Evolutionary conservation across 148 eudicot genomes (phyloP).

Genomic region (Nepenthes mirabilis): DNA sequence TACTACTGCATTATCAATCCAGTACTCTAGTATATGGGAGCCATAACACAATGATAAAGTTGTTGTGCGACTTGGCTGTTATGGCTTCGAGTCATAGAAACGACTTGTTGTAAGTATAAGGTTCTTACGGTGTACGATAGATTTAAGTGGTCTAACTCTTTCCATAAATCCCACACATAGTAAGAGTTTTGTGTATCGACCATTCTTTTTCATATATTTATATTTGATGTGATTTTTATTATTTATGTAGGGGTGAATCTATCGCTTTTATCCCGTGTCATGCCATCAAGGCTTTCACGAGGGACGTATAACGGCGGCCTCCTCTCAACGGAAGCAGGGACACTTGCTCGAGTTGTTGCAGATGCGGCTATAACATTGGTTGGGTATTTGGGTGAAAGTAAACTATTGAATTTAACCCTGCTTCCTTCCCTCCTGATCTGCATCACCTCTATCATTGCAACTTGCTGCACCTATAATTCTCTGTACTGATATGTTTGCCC

Average conservation of each 20-base stretch:
- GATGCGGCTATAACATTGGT: conserved; percentile 82
- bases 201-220: too few relatives aligned
- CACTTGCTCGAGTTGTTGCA: conserved; percentile 84
- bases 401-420: conserved; percentile 56
- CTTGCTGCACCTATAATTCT: conserved; percentile 77
- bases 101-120: too few relatives aligned
- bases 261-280: conserved; percentile 85
- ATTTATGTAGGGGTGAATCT: conserved; percentile 59
- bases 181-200: too few relatives aligned
- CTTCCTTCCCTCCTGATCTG: conserved; percentile 81
- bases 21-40: too few relatives aligned
- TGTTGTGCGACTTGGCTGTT: too few relatives aligned
- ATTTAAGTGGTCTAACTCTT: too few relatives aligned
- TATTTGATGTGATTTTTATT: conserved; percentile 2
- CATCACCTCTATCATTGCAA: conserved; percentile 54
- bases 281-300: conserved; percentile 91
- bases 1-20: too few relatives aligned
- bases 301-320: conserved; percentile 95
- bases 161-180: too few relatives aligned
- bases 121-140: too few relatives aligned
- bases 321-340: conserved; percentile 93
- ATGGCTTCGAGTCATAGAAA: too few relatives aligned
- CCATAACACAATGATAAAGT: too few relatives aligned
- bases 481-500: conserved; percentile 29
- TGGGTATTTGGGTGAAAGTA: conserved; percentile 56